These are phyloP conservation scores for Phragmites australis DNA, from an alignment of 176 grass and related monocot species.

Conservation along the genomic window DNA sequence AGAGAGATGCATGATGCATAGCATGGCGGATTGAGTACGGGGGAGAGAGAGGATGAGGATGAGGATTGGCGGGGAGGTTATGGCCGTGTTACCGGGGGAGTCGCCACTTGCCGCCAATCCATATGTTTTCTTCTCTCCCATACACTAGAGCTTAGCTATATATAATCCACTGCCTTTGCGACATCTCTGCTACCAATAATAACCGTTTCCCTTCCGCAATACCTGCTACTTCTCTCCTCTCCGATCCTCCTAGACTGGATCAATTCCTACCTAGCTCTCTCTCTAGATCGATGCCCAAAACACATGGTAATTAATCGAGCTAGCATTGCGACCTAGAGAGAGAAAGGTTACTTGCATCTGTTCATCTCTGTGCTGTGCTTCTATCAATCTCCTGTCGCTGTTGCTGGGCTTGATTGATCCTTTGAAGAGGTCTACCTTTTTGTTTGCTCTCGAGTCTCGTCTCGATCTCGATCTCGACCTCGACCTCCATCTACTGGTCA, in stretches of 20 bases:
- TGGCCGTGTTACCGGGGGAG: slow-evolving; percentile 36
- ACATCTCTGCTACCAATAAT: slow-evolving; percentile 16
- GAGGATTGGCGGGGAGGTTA: slow-evolving; percentile 1
- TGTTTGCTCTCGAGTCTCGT: not conserved
- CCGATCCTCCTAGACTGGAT: not conserved
- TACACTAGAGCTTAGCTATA: not conserved
- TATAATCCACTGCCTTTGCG: not conserved
- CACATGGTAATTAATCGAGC: too few relatives aligned
- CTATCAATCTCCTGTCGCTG: not conserved
- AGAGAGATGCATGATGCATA: not conserved
- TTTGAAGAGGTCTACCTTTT: not conserved
- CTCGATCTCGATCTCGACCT: too few relatives aligned
- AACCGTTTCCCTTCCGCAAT: slow-evolving; percentile 34
- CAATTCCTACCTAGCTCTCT: not conserved
- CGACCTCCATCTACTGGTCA: not conserved
- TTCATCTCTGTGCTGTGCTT: not conserved
- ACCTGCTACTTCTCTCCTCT: not conserved
- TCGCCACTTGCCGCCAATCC: slow-evolving; percentile 32
- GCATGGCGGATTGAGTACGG: slow-evolving; percentile 26
- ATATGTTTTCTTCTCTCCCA: not conserved
- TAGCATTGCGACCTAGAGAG: not conserved
- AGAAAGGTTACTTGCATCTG: not conserved
- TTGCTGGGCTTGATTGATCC: not conserved
- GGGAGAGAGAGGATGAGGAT: not conserved
- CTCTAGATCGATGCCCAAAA: not conserved